Evolutionary conservation across 805 yeast species (phyloP).

Genomic region (Zygoascus tannicola): DNA sequence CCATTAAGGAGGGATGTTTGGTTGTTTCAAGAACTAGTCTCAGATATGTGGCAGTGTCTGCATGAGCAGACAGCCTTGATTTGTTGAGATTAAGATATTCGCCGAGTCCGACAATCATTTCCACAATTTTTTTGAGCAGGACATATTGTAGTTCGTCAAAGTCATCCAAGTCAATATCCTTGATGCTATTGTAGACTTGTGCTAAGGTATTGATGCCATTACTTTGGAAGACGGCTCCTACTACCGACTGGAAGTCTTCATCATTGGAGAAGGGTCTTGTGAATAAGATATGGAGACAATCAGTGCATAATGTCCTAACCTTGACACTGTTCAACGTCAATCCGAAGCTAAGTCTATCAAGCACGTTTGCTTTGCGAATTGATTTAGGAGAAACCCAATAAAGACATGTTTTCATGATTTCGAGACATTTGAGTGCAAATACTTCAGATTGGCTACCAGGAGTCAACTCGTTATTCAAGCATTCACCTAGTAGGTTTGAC

Average conservation of each 20-base stretch:
- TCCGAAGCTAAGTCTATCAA: conserved; percentile 52
- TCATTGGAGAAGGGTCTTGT: conserved; percentile 62
- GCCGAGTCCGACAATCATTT: conserved; percentile 80
- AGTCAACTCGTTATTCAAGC: conserved; percentile 30
- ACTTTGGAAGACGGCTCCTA: conserved; percentile 66
- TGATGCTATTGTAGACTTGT: conserved; percentile 46
- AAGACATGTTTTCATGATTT: conserved; percentile 79
- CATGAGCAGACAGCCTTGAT: conserved; percentile 37
- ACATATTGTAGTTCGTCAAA: conserved; percentile 75
- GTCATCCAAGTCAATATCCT: conserved; percentile 45
- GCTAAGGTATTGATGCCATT: conserved; percentile 66
- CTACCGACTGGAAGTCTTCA: conserved; percentile 65
- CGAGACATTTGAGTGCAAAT: conserved; percentile 59
- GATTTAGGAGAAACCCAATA: conserved; percentile 85
- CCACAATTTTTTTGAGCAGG: conserved; percentile 80
- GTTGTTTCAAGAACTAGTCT: conserved; percentile 73
- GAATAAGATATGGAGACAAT: conserved; percentile 80
- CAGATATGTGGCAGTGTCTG: conserved; percentile 62
- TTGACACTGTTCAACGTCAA: conserved; percentile 43
- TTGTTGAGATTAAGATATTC: conserved; percentile 55
- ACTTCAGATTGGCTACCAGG: conserved; percentile 29
- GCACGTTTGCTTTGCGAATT: conserved; percentile 54
- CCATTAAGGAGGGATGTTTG: conserved; percentile 73
- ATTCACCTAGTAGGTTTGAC: conserved; percentile 41
- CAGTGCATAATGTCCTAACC: conserved; percentile 76